Evolutionary conservation across 371 early-diverging fungal species (phyloP).

Genomic region (Mucor velutinosus): DNA sequence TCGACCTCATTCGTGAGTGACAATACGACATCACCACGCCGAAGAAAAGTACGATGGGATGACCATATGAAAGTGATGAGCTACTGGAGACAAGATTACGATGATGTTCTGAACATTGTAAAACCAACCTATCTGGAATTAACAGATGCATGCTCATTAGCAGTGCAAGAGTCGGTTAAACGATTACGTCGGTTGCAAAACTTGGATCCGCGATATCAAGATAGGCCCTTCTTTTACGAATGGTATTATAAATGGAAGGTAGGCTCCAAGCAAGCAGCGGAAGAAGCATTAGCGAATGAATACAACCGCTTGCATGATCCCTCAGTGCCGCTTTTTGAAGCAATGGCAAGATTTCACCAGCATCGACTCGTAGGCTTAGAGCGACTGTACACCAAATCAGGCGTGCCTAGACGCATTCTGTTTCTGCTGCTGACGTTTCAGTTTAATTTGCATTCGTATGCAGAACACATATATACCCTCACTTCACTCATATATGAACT

Average conservation of each 20-base stretch:
- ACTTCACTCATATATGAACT: slow-evolving; percentile 47
- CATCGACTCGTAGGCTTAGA: slow-evolving; percentile 37
- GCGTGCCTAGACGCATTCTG: slow-evolving; percentile 40
- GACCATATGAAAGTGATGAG: slow-evolving; percentile 28
- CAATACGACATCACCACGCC: neutral
- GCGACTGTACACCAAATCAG: slow-evolving; percentile 24
- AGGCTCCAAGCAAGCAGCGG: slow-evolving; percentile 1
- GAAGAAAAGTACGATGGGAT: slow-evolving; percentile 18
- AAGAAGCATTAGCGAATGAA: slow-evolving; percentile 3
- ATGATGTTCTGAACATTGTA: slow-evolving; percentile 20
- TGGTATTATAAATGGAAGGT: slow-evolving; percentile 26
- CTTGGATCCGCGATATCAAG: slow-evolving; percentile 38
- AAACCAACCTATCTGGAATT: slow-evolving; percentile 37
- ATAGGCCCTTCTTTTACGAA: slow-evolving; percentile 35
- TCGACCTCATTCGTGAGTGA: slow-evolving; percentile 1
- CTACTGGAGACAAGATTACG: slow-evolving; percentile 34
- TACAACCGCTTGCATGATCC: slow-evolving; percentile 32
- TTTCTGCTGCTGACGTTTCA: slow-evolving; percentile 46
- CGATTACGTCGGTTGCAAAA: slow-evolving; percentile 34
- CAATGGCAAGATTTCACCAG: slow-evolving; percentile 36
- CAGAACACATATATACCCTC: slow-evolving; percentile 43
- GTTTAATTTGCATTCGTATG: slow-evolving; percentile 45
- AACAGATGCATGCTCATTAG: slow-evolving; percentile 36
- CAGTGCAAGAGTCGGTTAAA: slow-evolving; percentile 32
- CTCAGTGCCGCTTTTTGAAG: slow-evolving; percentile 29